A percentile compares a stretch with the other conserved stretches of the same genome.
These are phyloP conservation scores for Arthroderma uncinatum DNA, from an alignment of 2,329 filamentous ascomycete genomes.

Conservation along the genomic window DNA sequence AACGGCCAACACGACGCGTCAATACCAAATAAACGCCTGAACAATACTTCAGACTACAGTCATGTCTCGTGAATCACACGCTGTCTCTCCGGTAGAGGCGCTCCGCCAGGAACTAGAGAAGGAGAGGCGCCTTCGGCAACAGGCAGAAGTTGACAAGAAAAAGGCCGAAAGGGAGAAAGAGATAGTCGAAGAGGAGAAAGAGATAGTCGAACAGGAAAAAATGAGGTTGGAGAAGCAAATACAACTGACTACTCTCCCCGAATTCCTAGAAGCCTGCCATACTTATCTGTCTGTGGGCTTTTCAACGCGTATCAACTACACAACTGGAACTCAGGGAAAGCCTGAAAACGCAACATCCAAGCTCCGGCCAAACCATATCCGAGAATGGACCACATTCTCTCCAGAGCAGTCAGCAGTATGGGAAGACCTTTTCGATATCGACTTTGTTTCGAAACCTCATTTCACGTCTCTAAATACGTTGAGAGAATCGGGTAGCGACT, in stretches of 20 bases:
- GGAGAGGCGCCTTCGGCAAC: background rate
- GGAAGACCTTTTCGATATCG: background rate
- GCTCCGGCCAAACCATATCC: constrained; percentile 12
- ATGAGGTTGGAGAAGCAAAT: background rate
- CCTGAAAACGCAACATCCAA: constrained; percentile 12
- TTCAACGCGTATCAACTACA: background rate
- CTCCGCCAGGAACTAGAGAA: background rate
- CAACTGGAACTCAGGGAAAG: constrained; percentile 8
- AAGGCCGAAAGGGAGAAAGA: background rate
- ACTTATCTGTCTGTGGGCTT: constrained; percentile 12
- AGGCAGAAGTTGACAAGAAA: background rate
- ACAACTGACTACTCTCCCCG: constrained; percentile 1
- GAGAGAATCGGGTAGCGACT: constrained; percentile 5
- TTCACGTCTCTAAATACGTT: constrained; percentile 10
- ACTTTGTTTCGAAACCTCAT: constrained; percentile 10
- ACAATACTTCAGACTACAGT: background rate
- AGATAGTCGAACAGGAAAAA: background rate
- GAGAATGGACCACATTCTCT: constrained; percentile 9
- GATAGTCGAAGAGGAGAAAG: background rate
- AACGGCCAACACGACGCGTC: no score
- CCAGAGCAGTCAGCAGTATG: constrained; percentile 10
- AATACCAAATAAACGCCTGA: no score
- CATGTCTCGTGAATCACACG: no score
- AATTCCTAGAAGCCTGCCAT: constrained; percentile 15
- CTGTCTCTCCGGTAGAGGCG: background rate